Conservation (phyloP, 768 basidiomycete genomes). For the Termitomyces heimii region DNA sequence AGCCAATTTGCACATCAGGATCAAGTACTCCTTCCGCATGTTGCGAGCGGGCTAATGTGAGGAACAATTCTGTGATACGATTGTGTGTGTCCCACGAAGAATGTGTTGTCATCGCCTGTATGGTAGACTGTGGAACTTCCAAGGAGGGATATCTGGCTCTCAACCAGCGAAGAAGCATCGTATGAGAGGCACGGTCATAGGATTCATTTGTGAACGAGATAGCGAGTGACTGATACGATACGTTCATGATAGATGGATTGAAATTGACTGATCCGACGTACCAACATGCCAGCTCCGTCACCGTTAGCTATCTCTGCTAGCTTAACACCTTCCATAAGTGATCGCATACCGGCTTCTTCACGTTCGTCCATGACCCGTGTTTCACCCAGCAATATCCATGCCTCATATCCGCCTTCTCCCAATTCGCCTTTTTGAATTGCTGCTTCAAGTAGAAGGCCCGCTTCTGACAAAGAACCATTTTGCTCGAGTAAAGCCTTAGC, state of each 20-base stretch:
- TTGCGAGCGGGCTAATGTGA: constrained; percentile 78
- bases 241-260: constrained; percentile 4
- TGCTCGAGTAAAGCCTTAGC: constrained; percentile 73
- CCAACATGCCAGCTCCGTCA: constrained; percentile 70
- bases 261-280: constrained; percentile 27
- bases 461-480: constrained; percentile 86
- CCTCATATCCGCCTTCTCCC: constrained; percentile 78
- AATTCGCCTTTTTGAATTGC: constrained; percentile 80
- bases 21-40: constrained; percentile 68
- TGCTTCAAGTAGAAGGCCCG: constrained; percentile 82
- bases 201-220: constrained; percentile 96
- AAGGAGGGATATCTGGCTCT: constrained; percentile 55
- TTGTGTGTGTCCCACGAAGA: constrained; percentile 81
- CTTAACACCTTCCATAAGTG: constrained; percentile 67
- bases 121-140: constrained; percentile 48
- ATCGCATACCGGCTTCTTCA: constrained; percentile 77
- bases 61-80: constrained; percentile 75
- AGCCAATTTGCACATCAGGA: constrained; percentile 87
- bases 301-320: constrained; percentile 58
- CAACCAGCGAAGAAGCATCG: constrained; percentile 85
- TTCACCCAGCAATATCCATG: constrained; percentile 91
- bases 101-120: constrained; percentile 46
- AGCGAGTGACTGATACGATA: constrained; percentile 67
- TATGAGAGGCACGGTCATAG: constrained; percentile 80
- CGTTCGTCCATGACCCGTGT: constrained; percentile 87